Base-by-base conservation (phyloP, 2,329 filamentous ascomycete species). In the Calonectria fujianensis region DNA sequence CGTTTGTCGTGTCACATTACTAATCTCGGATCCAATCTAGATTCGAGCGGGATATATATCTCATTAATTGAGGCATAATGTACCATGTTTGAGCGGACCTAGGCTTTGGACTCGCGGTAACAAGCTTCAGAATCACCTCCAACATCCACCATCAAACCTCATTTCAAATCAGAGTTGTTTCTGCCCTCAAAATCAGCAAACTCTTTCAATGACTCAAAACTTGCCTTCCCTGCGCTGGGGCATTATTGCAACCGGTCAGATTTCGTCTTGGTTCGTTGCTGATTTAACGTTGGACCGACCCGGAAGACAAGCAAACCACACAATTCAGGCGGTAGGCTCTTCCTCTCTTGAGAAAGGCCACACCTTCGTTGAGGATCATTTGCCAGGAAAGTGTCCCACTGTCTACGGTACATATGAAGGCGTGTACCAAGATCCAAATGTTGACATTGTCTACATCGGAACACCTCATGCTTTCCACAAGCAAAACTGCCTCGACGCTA, bases 361-460 rank as follows among this genome's bases (percentile, higher is more conserved):
- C 35, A 80, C 79, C 2, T 89, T 88, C 75, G 84, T 83, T 20
- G 75, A 81, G 10, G 85, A 84, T 73, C 76, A 83, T 69, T 76
- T 81, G 59, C 76, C 79, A 2, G 75, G 78, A 50, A 67, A 77
- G 27, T 70, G 73, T 4, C 85, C 85, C 1, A 76, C 79, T 39
- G 74, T 86, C 29, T 86, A 86, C 65, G 84, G 80, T n/a, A 84
- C 80, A 64, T 88, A 88, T 69, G 79, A 81, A 5, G 82, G 84
- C 51, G 82, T 87, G 35, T 87, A 86, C 77, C 76, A 78, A 32
- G 85, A 87, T 76, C 79, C 83, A 0, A 72, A 83, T 24, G 85
- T 88, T 37, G 86, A 88, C 72, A 84, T 85, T 51, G 79, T 88
- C 45, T 88, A 88, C 80, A 85, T 88, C 54, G 86, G 85, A 67